Evolutionary conservation across 345 rosid genomes (phyloP), one percentile per base, ranked within the genome.

Genomic region (Tarenaya hassleriana): DNA sequence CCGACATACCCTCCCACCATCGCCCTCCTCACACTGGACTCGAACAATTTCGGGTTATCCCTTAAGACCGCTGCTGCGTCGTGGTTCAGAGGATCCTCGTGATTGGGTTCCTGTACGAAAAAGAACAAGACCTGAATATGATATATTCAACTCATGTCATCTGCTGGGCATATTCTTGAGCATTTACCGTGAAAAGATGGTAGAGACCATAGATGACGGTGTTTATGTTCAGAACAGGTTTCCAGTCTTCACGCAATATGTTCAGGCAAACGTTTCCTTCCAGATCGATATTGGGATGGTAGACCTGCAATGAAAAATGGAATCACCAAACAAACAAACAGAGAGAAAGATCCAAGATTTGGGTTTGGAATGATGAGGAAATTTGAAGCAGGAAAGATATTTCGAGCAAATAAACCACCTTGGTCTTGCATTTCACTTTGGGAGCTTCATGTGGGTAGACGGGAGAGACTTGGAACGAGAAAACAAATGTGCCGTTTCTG

Each of bases 251-350:
- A 40, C 99, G 77, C 47, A 94, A 70, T 68, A 94, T 78, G 67
- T 94, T 94, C 42, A 94, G 77, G 69, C 97, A 94, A 47, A 86
- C 95, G 50, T 86, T 94, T 64, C 97, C 99, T 73, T 94, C 99
- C 77, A 88, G 73, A 66, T 94, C 96, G n/a, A 94, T 88, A 70
- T 88, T 94, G 0, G 97, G 99, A 76, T 94, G 97, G 67, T 81
- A 83, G 47, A 94, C 86, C 99, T 94, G 33, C 21, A 45, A 39
- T 33, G 52, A 35, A 70, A 41, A 17, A n/a, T n/a, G 34, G 56
- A 20, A 51, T 41, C 19, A 54, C 16, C 3, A 20, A 38, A 27
- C 12, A 55, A 7, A 10, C 1, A 8, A 34, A 10, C 34, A 50
- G 38, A 50, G 38, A 42, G 33, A 38, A 10, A 14, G 16, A 7